Conservation (phyloP, 352 stramenopile genomes). For the Phytophthora melonis region DNA sequence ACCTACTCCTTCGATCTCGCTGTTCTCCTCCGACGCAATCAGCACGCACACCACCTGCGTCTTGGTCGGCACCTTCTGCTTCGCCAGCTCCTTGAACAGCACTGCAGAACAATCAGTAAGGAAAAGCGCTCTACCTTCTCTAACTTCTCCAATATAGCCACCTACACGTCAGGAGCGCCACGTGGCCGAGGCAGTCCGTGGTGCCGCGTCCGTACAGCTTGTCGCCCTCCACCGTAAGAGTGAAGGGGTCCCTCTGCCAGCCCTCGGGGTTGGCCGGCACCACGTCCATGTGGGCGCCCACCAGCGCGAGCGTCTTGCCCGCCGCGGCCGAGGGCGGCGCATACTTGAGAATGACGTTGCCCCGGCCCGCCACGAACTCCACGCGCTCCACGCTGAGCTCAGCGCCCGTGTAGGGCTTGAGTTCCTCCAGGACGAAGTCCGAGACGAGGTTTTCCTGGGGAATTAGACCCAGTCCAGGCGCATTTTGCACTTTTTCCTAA, state of each 20-base stretch:
- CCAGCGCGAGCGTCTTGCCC: slow-evolving; percentile 86
- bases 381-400: slow-evolving; percentile 79
- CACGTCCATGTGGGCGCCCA: slow-evolving; percentile 93
- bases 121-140: background rate
- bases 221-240: slow-evolving; percentile 90
- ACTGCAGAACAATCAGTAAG: slow-evolving; percentile 32
- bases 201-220: slow-evolving; percentile 93
- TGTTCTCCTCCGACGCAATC: slow-evolving; percentile 92
- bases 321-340: slow-evolving; percentile 44
- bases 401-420: slow-evolving; percentile 81
- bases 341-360: slow-evolving; percentile 95
- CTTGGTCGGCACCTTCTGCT: slow-evolving; percentile 75
- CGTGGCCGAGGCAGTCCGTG: slow-evolving; percentile 94
- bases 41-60: slow-evolving; percentile 90
- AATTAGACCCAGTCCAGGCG: slow-evolving; percentile 58
- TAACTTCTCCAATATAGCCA: slow-evolving; percentile 3
- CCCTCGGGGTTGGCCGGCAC: slow-evolving; percentile 93
- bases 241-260: slow-evolving; percentile 92
- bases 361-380: slow-evolving; percentile 84
- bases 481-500: slow-evolving; percentile 62
- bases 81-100: slow-evolving; percentile 79
- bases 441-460: slow-evolving; percentile 80
- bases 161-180: slow-evolving; percentile 90
- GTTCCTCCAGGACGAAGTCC: slow-evolving; percentile 86
- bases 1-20: slow-evolving; percentile 85